Evolutionary conservation across 345 rosid species (phyloP).

Genomic region (Bretschneidera sinensis): DNA sequence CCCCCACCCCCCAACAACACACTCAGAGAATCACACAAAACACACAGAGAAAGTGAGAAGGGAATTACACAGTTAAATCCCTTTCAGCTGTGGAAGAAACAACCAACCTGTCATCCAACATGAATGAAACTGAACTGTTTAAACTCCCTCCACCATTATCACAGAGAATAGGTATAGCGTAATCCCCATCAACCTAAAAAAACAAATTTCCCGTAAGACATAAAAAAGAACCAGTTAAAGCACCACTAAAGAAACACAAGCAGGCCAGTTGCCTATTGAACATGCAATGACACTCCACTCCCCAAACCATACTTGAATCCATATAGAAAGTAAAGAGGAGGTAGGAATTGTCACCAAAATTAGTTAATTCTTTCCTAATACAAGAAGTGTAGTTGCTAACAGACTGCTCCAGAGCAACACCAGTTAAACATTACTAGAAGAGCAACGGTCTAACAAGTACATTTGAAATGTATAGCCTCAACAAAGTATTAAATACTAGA

Average conservation of each 20-base stretch:
- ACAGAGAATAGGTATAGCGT: conserved; percentile 26
- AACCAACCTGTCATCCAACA: conserved; percentile 27
- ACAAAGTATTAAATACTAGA: too few relatives aligned
- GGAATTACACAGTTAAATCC: conserved; percentile 35
- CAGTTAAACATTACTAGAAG: too few relatives aligned
- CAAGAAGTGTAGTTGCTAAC: too few relatives aligned
- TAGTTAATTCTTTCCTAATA: too few relatives aligned
- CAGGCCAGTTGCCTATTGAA: conserved; percentile 1
- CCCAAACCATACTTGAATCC: too few relatives aligned
- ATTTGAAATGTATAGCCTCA: too few relatives aligned
- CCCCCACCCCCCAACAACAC: neutral
- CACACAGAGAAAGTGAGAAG: conserved; percentile 4
- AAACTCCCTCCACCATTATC: conserved; percentile 28
- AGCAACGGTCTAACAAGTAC: too few relatives aligned
- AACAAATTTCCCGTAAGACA: conserved; percentile 23
- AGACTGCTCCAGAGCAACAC: too few relatives aligned
- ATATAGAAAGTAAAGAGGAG: too few relatives aligned
- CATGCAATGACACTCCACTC: neutral
- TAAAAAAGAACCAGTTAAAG: conserved; percentile 10
- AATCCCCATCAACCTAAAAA: conserved; percentile 39
- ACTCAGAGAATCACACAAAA: too few relatives aligned
- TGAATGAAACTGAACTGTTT: conserved; percentile 26
- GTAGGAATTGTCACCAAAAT: too few relatives aligned
- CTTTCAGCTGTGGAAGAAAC: conserved; percentile 26
- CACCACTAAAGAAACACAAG: neutral